Evolutionary conservation across 768 basidiomycete species (phyloP).

Genomic region (Jaapia argillacea): DNA sequence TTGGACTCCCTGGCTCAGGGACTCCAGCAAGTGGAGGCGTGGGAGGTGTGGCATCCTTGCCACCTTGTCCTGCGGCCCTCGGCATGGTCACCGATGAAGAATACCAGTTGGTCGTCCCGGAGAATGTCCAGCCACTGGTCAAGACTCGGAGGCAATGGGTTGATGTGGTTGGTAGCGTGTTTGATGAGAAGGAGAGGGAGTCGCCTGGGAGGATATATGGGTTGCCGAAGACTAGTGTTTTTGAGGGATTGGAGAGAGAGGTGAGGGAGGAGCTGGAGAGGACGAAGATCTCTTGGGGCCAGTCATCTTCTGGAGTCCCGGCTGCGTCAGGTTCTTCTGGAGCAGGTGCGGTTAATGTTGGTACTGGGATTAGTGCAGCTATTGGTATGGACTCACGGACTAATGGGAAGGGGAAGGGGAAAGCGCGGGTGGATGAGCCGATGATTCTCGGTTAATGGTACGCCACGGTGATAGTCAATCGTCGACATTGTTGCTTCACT

Average conservation of each 20-base stretch:
- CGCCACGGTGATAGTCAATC: too few species aligned
- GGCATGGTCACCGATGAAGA: constrained; percentile 65
- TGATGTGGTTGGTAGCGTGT: constrained; percentile 60
- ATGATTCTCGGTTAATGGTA: too few species aligned
- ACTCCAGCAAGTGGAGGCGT: constrained; percentile 16
- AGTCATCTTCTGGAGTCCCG: too few species aligned
- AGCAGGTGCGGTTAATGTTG: too few species aligned
- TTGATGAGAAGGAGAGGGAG: constrained; percentile 62
- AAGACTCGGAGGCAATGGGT: constrained; percentile 75
- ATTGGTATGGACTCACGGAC: too few species aligned
- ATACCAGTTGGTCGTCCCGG: constrained; percentile 48
- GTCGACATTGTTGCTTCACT: too few species aligned
- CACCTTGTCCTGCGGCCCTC: constrained; percentile 61
- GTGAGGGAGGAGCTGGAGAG: constrained; percentile 28
- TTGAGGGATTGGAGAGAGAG: constrained; percentile 63
- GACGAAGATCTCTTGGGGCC: too few species aligned
- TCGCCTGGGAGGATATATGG: constrained; percentile 65
- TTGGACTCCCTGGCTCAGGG: background rate
- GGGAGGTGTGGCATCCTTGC: constrained; percentile 27
- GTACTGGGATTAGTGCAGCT: too few species aligned
- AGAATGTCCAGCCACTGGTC: constrained; percentile 63
- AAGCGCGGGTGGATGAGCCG: too few species aligned
- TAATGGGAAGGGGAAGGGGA: too few species aligned
- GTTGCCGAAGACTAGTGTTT: constrained; percentile 69
- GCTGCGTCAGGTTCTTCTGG: too few species aligned